These are phyloP conservation scores for Nannochloropsis gaditana DNA, from an alignment of 108 stramenopile genomes.

Conservation along the genomic window DNA sequence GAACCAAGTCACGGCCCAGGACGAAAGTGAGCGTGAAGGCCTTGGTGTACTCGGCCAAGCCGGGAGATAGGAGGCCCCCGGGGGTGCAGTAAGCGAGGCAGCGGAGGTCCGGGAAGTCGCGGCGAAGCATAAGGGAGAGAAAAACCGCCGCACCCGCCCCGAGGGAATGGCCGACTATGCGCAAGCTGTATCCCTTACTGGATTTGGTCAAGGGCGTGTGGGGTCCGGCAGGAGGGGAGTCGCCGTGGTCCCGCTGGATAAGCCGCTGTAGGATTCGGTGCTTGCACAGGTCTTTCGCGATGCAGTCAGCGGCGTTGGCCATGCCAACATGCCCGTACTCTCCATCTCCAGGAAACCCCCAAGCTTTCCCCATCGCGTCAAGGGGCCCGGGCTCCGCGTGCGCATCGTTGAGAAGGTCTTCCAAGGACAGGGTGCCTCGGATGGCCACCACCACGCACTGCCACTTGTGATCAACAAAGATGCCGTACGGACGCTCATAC, in stretches of 20 bases:
- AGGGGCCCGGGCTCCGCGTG: conserved; percentile 71
- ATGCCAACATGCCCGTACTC: conserved; percentile 82
- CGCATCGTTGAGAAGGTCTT: conserved; percentile 89
- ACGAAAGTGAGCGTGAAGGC: conserved; percentile 13
- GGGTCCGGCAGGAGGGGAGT: conserved; percentile 43
- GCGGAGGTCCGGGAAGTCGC: conserved; percentile 64
- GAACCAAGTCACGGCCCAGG: conserved; percentile 6
- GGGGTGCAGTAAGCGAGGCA: conserved; percentile 79
- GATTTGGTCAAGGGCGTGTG: conserved; percentile 9
- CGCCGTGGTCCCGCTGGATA: conserved; percentile 55
- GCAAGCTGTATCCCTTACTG: conserved; percentile 57
- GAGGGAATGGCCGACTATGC: conserved; percentile 83
- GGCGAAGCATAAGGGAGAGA: conserved; percentile 68
- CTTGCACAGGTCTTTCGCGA: conserved; percentile 48
- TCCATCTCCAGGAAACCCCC: conserved; percentile 70
- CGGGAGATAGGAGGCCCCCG: conserved; percentile 75
- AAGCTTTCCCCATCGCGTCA: conserved; percentile 61
- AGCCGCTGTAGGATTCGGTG: conserved; percentile 58
- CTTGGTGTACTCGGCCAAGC: conserved; percentile 59
- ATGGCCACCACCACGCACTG: conserved; percentile 77
- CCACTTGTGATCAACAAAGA: conserved; percentile 78
- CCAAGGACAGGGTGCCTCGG: conserved; percentile 84
- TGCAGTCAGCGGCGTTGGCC: conserved; percentile 66
- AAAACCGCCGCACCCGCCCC: conserved; percentile 82
- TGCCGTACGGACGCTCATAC: conserved; percentile 76